Base-by-base conservation (phyloP, 2,329 filamentous ascomycete species). In the Pestalotiopsis sp. region DNA sequence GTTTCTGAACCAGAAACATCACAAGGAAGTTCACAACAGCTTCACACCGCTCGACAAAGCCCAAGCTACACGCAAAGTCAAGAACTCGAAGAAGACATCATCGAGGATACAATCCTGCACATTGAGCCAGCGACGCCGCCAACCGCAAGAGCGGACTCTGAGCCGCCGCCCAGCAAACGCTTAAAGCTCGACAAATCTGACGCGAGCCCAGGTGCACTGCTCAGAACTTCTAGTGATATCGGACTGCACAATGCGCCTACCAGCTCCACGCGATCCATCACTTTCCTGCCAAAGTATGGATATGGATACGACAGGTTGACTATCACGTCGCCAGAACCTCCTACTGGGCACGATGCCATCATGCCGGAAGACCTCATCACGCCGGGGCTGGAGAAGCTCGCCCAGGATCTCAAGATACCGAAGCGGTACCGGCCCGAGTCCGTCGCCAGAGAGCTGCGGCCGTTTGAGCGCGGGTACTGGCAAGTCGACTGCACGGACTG, bases 391-490 rank as follows among this genome's bases (percentile, higher is more conserved):
- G 74, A 80, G 9, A 83, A 86, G 72, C 81, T 93, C 1, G 85
- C 84, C 2, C 77, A 80, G 0, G 83, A 86, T n/a, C 81, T 88
- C 31, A 83, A 87, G 17, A 80, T 90, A 4, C 71, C 80, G 0
- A 83, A 82, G 2, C 84, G 86, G 3, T 93, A 88, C 78, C 82
- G 78, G 4, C 90, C 91, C 0, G 72, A n/a, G n/a, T n/a, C n/a
- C 1, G 83, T 87, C 65, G 80, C 80, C 1, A 83, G 91, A 4
- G 75, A 79, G 0, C 80, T 92, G 1, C 80, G 84, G 2, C 79
- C 80, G 0, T 86, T 91, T 49, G 94, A 97, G 77, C 86, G 95
- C 17, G 95, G 94, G 0, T 90, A 92, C 79, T 98, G 95, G 95
- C 78, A 84, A 2, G 74, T 97, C 4, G 82, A 90, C 71, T 90